Percentiles rank a stretch among this genome's conserved stretches.
Evolutionary conservation across 306 rosid genomes (phyloP).

Genomic region (Cotoneaster glaucophyllus): DNA sequence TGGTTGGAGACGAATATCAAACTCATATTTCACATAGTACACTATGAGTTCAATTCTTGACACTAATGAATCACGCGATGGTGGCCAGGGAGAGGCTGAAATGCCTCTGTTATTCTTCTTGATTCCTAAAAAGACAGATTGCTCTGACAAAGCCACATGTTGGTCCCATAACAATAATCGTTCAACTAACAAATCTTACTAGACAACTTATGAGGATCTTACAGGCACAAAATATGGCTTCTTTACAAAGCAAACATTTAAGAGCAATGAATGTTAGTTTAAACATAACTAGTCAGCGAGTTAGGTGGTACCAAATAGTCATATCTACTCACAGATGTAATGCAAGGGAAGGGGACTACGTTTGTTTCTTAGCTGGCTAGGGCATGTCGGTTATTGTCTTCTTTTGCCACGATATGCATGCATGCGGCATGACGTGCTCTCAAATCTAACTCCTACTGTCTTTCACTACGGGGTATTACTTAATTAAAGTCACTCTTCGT

Average conservation of each 20-base stretch:
- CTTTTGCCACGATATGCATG: not conserved
- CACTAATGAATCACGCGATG: too few species aligned
- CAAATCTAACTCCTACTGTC: not conserved
- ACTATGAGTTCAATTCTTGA: too few species aligned
- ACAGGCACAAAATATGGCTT: not conserved
- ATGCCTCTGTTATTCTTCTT: too few species aligned
- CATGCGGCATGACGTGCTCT: not conserved
- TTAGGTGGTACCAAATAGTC: not conserved
- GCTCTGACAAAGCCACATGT: too few species aligned
- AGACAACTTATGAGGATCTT: not conserved
- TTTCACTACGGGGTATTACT: not conserved
- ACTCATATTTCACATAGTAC: too few species aligned
- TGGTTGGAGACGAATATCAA: too few species aligned
- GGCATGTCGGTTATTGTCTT: too few species aligned
- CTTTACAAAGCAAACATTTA: not conserved
- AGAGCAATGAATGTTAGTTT: not conserved
- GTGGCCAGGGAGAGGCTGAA: fast-evolving
- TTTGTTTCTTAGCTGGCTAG: too few species aligned
- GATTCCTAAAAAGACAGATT: fast-evolving
- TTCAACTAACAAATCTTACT: constrained; percentile 16
- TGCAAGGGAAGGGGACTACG: not conserved
- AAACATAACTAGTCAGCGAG: not conserved
- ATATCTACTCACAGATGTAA: not conserved
- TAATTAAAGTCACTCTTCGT: too few species aligned
- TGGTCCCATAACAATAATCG: not conserved